Evolutionary conservation across 805 yeast genomes (phyloP).

Genomic region (Clavispora asparagi): DNA sequence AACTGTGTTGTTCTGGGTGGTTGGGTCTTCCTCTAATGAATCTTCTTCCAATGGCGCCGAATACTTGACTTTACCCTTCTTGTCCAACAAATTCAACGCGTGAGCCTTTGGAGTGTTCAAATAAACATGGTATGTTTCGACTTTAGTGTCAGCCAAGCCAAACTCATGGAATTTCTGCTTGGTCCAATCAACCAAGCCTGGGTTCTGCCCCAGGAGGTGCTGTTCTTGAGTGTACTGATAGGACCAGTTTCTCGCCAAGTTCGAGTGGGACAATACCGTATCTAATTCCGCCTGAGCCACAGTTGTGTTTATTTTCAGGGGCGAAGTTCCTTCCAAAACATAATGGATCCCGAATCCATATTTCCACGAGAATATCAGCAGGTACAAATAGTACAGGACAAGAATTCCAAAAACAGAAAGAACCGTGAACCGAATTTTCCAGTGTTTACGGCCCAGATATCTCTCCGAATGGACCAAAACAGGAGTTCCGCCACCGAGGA

Average conservation of each 20-base stretch:
- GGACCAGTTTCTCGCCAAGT: constrained; percentile 6
- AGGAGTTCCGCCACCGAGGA: neutral
- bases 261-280: constrained; percentile 1
- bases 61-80: constrained; percentile 1
- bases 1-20: constrained; percentile 2
- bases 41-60: constrained; percentile 5
- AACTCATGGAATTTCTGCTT: constrained; percentile 4
- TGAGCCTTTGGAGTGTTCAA: constrained; percentile 4
- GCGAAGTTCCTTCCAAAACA: neutral
- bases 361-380: neutral
- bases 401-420: constrained; percentile 1
- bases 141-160: constrained; percentile 2
- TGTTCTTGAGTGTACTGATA: constrained; percentile 6
- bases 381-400: neutral
- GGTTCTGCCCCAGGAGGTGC: constrained; percentile 3
- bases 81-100: constrained; percentile 2
- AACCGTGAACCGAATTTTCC: constrained; percentile 3
- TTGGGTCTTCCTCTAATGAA: constrained; percentile 4
- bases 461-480: neutral
- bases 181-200: constrained; percentile 4
- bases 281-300: constrained; percentile 2
- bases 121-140: constrained; percentile 6
- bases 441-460: neutral
- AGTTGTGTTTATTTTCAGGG: constrained; percentile 1
- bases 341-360: neutral